Base-by-base conservation (phyloP, 2,329 filamentous ascomycete genomes). In the Colletotrichum lini region DNA sequence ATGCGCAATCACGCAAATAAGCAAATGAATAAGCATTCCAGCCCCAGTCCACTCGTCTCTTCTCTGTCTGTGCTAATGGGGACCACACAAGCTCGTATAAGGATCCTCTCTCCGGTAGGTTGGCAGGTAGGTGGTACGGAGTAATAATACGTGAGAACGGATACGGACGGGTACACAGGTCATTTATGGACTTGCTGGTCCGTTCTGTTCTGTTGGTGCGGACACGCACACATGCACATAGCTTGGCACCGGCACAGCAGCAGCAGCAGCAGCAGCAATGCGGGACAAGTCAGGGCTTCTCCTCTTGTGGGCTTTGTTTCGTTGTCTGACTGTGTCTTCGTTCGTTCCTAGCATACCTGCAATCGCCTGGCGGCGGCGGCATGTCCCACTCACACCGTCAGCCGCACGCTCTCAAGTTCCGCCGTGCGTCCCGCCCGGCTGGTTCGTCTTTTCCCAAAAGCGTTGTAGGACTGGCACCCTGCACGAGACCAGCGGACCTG, bases 81-180 rank as follows among this genome's bases (percentile, higher is more conserved):
- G 23, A 16, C 30, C 26, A 35, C 30, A 45, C 18, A 18, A 66
- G 30, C 54, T 67, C 54, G 67, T 70, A 61, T 70, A 26, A 6
- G 45, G 40, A 47, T n/a, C 42, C 13, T n/a, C 50, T 10, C 38
- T 57, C 15, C 40, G 50, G 61, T 26, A 4, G 26, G 26, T 47
- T 12, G 2, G 44, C 9, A 30, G 30, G 30, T 30, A 30, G 30
- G 30, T 30, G 30, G 26, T 26, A 52, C 53, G 63, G 30, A 26
- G 26, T n/a, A 21, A 12, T 30, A 30, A 12, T 30, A 30, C 30
- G 45, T 12, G 52, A 50, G 40, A 30, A 52, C 42, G 67, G 54
- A 59, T 66, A 70, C 62, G 62, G 54, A 70, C 62, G 62, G 54
- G 40, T 16, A 30, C 45, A 18, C 42, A 42, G 56, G 18, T 56